phyloP scores from a whole-genome alignment of 768 basidiomycete genomes.

The Infundibulicybe gibba region DNA sequence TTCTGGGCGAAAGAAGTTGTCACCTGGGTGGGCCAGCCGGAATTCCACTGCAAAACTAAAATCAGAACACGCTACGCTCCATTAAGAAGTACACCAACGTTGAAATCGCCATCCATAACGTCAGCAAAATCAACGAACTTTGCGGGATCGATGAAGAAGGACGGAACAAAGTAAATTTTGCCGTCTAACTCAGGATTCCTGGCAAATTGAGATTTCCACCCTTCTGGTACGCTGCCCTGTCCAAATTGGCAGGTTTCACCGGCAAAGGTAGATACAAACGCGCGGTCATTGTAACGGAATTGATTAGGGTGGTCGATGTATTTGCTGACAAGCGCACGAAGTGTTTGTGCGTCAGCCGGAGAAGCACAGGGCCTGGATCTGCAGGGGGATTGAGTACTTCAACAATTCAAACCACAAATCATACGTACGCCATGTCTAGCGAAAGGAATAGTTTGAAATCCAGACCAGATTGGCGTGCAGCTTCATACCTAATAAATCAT shows the following conservation, averaged over 20 bases:
- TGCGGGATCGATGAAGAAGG: conserved; percentile 61
- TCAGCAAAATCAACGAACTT: conserved; percentile 40
- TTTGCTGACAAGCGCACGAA: conserved; percentile 51
- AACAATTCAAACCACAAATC: neutral
- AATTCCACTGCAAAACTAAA: conserved; percentile 58
- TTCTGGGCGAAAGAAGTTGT: conserved; percentile 36
- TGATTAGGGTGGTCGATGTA: conserved; percentile 60
- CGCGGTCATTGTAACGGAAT: conserved; percentile 36
- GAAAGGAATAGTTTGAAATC: conserved; percentile 75
- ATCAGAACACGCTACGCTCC: too few species aligned
- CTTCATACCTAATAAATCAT: conserved; percentile 40
- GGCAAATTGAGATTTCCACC: conserved; percentile 56
- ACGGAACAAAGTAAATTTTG: conserved; percentile 60
- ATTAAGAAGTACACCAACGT: conserved; percentile 26
- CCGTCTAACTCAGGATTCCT: conserved; percentile 41
- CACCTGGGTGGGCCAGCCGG: conserved; percentile 71
- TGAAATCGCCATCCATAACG: conserved; percentile 58
- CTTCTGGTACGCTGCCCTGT: conserved; percentile 40
- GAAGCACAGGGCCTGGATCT: conserved; percentile 55
- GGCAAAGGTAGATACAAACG: conserved; percentile 68
- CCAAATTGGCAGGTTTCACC: conserved; percentile 72
- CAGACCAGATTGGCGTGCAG: conserved; percentile 46
- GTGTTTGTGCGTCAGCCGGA: conserved; percentile 39
- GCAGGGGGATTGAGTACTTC: neutral
- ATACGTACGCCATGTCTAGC: conserved; percentile 70